Percentiles rank a stretch among this genome's conserved stretches.
phyloP scores from a whole-genome alignment of 495 filamentous ascomycete genomes.

The Lophiostoma macrostomum region DNA sequence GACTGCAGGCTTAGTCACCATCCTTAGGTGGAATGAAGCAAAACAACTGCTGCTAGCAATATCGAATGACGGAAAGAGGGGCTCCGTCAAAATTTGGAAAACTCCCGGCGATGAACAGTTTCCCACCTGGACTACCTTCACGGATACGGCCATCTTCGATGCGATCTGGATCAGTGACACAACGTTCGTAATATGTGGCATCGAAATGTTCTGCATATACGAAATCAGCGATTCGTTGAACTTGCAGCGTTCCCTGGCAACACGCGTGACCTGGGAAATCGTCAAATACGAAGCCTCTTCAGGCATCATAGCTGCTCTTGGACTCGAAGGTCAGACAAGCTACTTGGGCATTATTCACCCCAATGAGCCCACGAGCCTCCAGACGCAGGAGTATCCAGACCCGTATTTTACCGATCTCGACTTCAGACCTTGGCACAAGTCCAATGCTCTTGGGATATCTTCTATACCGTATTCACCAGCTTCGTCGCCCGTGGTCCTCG shows the following conservation, averaged over 20 bases:
- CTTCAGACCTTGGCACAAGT: conserved; percentile 12
- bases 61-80: conserved; percentile 23
- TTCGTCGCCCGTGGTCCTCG: conserved; percentile 14
- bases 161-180: conserved; percentile 33
- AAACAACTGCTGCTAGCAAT: conserved; percentile 21
- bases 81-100: conserved; percentile 28
- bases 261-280: conserved; percentile 26
- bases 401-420: conserved; percentile 17
- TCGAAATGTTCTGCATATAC: conserved; percentile 25
- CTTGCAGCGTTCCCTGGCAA: conserved; percentile 2
- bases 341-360: conserved; percentile 24
- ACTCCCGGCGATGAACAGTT: conserved; percentile 17
- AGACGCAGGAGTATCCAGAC: conserved; percentile 21
- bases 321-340: conserved; percentile 18
- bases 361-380: conserved; percentile 13
- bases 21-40: conserved; percentile 22
- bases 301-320: conserved; percentile 27
- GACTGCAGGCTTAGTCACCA: conserved; percentile 19
- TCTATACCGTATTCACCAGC: neutral
- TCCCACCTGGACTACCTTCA: conserved; percentile 20
- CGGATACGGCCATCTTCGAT: conserved; percentile 31
- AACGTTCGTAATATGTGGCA: conserved; percentile 33
- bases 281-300: conserved; percentile 29
- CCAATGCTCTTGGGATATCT: neutral
- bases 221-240: conserved; percentile 7